Conservation (phyloP, 1,284 basidiomycete genomes). For the Veloboletus limbatus region DNA sequence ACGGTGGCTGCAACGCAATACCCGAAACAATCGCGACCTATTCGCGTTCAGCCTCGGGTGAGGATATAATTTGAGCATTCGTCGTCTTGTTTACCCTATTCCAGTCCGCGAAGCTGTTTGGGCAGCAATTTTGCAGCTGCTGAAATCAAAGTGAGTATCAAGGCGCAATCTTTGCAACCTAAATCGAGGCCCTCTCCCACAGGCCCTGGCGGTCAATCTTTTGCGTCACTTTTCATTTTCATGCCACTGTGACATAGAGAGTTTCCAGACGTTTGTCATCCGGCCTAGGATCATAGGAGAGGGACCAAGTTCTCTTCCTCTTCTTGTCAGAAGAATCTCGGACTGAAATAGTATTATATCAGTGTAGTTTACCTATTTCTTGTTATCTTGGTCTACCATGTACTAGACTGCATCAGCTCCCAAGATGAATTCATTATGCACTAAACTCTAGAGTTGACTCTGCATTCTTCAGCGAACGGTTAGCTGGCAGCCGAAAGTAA, state of each 20-base stretch:
- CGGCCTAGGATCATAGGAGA: conserved; percentile 54
- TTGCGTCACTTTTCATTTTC: conserved; percentile 51
- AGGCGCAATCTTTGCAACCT: neutral
- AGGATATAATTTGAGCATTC: conserved; percentile 11
- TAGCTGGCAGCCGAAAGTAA: too few relatives aligned
- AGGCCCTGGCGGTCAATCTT: conserved; percentile 48
- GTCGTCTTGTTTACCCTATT: conserved; percentile 8
- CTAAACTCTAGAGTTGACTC: too few relatives aligned
- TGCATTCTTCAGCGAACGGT: too few relatives aligned
- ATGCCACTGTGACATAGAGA: conserved; percentile 48
- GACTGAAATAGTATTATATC: conserved; percentile 16
- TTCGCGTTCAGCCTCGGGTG: conserved; percentile 58
- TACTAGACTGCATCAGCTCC: neutral
- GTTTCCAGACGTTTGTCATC: conserved; percentile 61
- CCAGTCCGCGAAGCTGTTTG: conserved; percentile 54
- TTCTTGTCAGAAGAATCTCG: conserved; percentile 40
- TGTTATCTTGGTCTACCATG: neutral
- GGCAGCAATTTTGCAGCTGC: conserved; percentile 52
- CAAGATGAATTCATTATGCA: neutral
- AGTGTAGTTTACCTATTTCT: neutral
- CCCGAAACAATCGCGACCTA: conserved; percentile 40
- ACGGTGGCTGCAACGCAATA: conserved; percentile 50
- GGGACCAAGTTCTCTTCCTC: conserved; percentile 50
- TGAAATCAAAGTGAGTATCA: conserved; percentile 49
- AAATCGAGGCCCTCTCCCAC: conserved; percentile 6